These are phyloP conservation scores for Apiotrichum gamsii DNA, from an alignment of 1,284 basidiomycete genomes.

Conservation along the genomic window DNA sequence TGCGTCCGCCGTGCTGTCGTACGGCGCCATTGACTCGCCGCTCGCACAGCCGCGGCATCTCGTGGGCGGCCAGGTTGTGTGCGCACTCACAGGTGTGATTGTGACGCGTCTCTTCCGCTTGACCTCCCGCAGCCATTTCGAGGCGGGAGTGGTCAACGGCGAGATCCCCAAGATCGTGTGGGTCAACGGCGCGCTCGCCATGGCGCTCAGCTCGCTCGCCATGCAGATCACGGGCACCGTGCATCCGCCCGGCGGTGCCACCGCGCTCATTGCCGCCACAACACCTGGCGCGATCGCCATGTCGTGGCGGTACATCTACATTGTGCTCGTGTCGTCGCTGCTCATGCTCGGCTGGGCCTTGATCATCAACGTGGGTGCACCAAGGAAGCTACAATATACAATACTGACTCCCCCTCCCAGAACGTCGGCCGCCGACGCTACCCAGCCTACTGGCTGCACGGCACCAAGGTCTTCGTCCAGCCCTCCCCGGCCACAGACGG, in stretches of 20 bases:
- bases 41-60: constrained; percentile 59
- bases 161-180: constrained; percentile 49
- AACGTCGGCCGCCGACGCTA: constrained; percentile 56
- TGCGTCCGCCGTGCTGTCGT: constrained; percentile 58
- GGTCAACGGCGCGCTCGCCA: constrained; percentile 56
- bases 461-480: constrained; percentile 9
- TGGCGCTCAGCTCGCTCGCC: constrained; percentile 52
- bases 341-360: constrained; percentile 55
- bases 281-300: constrained; percentile 51
- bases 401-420: constrained; percentile 1
- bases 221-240: constrained; percentile 58
- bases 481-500: background rate
- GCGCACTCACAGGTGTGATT: constrained; percentile 53
- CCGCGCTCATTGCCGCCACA: constrained; percentile 52
- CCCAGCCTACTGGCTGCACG: constrained; percentile 53
- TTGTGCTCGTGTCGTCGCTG: constrained; percentile 54
- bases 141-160: background rate
- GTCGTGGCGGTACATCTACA: constrained; percentile 59
- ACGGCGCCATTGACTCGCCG: constrained; percentile 57
- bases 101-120: constrained; percentile 57
- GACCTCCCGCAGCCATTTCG: constrained; percentile 22
- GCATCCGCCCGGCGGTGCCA: constrained; percentile 60
- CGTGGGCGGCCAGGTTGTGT: constrained; percentile 56
- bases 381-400: too few species aligned
- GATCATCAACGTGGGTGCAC: constrained; percentile 48